A percentile compares a stretch with the other conserved stretches of the same genome.
Evolutionary conservation across 2,329 filamentous ascomycete species (phyloP).

Genomic region (Claviceps sp.): DNA sequence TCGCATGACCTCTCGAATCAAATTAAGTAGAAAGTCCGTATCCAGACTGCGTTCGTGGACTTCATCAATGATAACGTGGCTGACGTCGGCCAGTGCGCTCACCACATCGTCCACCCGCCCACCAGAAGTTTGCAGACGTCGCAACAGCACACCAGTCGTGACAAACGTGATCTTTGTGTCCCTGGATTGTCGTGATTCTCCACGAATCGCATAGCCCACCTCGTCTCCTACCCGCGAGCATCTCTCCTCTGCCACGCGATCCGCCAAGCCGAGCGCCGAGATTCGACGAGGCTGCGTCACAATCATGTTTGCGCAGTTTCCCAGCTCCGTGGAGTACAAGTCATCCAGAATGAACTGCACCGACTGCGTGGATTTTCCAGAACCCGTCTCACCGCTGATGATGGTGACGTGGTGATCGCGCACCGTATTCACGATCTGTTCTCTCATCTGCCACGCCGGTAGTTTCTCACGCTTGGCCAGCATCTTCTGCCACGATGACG

Average conservation of each 20-base stretch:
- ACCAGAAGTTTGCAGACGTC: slow-evolving; percentile 81
- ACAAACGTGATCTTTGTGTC: slow-evolving; percentile 88
- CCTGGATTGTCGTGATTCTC: slow-evolving; percentile 63
- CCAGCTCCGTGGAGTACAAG: slow-evolving; percentile 62
- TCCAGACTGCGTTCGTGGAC: slow-evolving; percentile 92
- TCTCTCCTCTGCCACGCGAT: slow-evolving; percentile 86
- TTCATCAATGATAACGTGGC: slow-evolving; percentile 90
- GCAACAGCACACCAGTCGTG: slow-evolving; percentile 83
- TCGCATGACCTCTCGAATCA: slow-evolving; percentile 70
- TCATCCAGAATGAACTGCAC: slow-evolving; percentile 94
- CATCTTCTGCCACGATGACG: slow-evolving; percentile 59
- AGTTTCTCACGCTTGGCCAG: slow-evolving; percentile 56
- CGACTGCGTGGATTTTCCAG: slow-evolving; percentile 91
- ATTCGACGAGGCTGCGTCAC: slow-evolving; percentile 94
- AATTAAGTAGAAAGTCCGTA: slow-evolving; percentile 82
- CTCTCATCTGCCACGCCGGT: slow-evolving; percentile 76
- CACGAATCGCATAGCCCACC: slow-evolving; percentile 82
- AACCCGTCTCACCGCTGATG: slow-evolving; percentile 92
- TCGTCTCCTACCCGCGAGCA: slow-evolving; percentile 72
- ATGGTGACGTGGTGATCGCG: slow-evolving; percentile 76
- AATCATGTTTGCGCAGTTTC: slow-evolving; percentile 72
- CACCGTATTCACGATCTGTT: slow-evolving; percentile 65
- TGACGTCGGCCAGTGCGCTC: slow-evolving; percentile 74
- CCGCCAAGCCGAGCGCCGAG: slow-evolving; percentile 83
- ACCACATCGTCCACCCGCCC: slow-evolving; percentile 68